Conservation (phyloP, 805 yeast species). For the Ogataea ganodermae region DNA sequence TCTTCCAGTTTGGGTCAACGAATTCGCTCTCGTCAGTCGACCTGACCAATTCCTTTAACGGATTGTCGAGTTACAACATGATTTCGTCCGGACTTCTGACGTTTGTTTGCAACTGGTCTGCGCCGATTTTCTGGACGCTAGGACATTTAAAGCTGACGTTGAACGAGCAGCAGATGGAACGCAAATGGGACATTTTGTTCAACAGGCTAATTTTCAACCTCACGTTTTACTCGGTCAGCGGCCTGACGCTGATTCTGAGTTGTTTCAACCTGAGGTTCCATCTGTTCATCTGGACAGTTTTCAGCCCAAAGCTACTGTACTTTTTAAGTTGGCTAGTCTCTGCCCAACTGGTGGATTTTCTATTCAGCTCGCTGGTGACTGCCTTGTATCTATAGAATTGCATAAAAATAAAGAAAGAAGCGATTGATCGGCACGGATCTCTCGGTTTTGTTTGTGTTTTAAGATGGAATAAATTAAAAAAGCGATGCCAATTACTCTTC, state of each 20-base stretch:
- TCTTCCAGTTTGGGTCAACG: constrained; percentile 87
- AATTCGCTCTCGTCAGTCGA: constrained; percentile 92
- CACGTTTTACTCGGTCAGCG: constrained; percentile 60
- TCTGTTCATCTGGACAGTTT: constrained; percentile 95
- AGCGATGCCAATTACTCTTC: constrained; percentile 53
- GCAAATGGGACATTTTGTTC: constrained; percentile 39
- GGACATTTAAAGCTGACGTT: constrained; percentile 34
- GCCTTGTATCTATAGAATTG: constrained; percentile 3
- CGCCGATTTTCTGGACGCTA: constrained; percentile 80
- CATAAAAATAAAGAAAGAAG: neutral
- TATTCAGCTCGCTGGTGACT: constrained; percentile 26
- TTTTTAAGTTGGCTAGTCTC: constrained; percentile 73
- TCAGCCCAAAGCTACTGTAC: constrained; percentile 87
- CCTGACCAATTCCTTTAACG: constrained; percentile 89
- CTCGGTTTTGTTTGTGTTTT: neutral
- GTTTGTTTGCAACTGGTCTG: constrained; percentile 80
- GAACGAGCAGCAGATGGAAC: constrained; percentile 8
- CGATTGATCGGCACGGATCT: too few species aligned
- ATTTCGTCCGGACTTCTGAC: constrained; percentile 74
- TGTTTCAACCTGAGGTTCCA: constrained; percentile 80
- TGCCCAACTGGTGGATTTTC: constrained; percentile 43
- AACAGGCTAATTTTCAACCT: constrained; percentile 41
- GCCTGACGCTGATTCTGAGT: constrained; percentile 60
- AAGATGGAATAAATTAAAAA: neutral
- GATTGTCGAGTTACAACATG: constrained; percentile 70